Base-by-base conservation (phyloP, 345 rosid genomes). In the Cardamine resedifolia region DNA sequence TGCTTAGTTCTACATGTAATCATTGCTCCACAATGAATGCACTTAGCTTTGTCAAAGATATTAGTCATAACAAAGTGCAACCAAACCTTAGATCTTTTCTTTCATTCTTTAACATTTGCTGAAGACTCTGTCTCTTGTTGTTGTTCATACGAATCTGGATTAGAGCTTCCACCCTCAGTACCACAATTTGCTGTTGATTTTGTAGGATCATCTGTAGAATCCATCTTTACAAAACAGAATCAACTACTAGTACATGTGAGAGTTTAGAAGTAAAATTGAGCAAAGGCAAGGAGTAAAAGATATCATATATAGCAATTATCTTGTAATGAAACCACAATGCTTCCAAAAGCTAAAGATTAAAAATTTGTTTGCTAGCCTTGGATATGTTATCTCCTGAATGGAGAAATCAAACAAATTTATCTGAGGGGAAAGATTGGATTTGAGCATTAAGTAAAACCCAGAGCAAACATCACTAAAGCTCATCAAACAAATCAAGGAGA, bases 261-360 rank as follows among this genome's bases (percentile, higher is more conserved):
- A 34, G 52, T 18, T 26, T 65, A 31, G 4, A 52, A 36, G 49
- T 23, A 28, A 28, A 5, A 28, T 28, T 6, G 31, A 27, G 0
- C 30, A 27, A 27, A 4, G 31, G 14, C 60, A 31, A n/a, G 43
- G 15, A 39, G 14, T 11, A 0, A 1, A 51, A 27, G 8, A 27
- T n/a, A n/a, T n/a, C n/a, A n/a, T n/a, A n/a, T n/a, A n/a, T n/a
- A n/a, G n/a, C n/a, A n/a, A n/a, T n/a, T n/a, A n/a, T n/a, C n/a
- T n/a, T n/a, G n/a, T n/a, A n/a, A n/a, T n/a, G n/a, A n/a, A n/a
- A n/a, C n/a, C 31, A 30, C 61, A 60, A 26, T 60, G 39, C 30
- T 23, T 71, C 63, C 24, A 27, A 36, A 14, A 66, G 48, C 71
- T 66, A 73, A 52, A 64, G 58, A 28, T 28, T 6, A 28, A 28